A percentile compares a stretch with the other conserved stretches of the same genome.
phyloP scores from a whole-genome alignment of 2,329 filamentous ascomycete genomes.

The Fusarium luffae region DNA sequence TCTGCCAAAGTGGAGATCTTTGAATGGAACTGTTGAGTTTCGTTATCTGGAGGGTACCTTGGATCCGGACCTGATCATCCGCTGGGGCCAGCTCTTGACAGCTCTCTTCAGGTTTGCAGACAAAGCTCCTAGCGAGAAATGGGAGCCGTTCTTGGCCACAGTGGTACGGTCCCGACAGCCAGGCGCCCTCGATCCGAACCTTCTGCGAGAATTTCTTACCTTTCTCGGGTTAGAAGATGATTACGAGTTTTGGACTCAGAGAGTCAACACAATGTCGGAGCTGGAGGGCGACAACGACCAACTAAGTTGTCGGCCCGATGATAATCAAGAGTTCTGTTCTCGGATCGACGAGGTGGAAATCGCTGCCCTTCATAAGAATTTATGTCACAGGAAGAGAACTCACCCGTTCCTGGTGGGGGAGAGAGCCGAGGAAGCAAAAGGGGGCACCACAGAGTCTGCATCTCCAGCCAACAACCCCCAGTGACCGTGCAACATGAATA shows the following conservation, averaged over 20 bases:
- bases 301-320: neutral
- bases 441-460: neutral
- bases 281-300: neutral
- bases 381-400: slow-evolving; percentile 13
- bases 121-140: slow-evolving; percentile 20
- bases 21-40: slow-evolving; percentile 33
- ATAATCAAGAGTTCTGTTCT: neutral
- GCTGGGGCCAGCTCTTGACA: slow-evolving; percentile 33
- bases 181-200: neutral
- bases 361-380: neutral
- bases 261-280: neutral
- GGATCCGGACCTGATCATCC: slow-evolving; percentile 32
- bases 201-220: slow-evolving; percentile 18
- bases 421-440: neutral
- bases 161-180: neutral
- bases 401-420: neutral
- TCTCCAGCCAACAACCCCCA: neutral
- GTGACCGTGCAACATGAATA: neutral
- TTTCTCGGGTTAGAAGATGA: slow-evolving; percentile 24
- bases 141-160: slow-evolving; percentile 7
- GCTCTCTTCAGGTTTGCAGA: slow-evolving; percentile 39
- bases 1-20: neutral
- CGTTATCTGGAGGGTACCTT: slow-evolving; percentile 35
- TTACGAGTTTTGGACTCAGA: slow-evolving; percentile 22
- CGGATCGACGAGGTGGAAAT: neutral